A percentile compares a stretch with the other conserved stretches of the same genome.
Conservation (phyloP, 768 basidiomycete species). For the Calocybe indica region DNA sequence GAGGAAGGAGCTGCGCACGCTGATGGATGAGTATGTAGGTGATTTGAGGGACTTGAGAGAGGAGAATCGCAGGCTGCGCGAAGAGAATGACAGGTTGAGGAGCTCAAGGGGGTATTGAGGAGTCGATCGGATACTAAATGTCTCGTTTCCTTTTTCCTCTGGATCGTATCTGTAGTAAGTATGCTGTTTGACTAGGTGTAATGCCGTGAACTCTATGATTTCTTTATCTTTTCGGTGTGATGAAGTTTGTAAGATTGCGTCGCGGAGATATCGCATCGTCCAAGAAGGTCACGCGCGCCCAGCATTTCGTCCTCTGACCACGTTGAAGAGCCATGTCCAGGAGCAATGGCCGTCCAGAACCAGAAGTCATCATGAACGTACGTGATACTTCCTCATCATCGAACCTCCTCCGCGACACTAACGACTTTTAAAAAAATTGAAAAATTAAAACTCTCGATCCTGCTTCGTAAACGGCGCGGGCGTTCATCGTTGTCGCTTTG, state of each 20-base stretch:
- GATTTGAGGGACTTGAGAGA: conserved; percentile 56
- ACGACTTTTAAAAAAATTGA: neutral
- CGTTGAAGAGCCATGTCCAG: neutral
- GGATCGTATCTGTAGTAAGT: too few relatives aligned
- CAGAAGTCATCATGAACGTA: conserved; percentile 55
- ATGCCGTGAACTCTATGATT: too few relatives aligned
- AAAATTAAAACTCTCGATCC: neutral
- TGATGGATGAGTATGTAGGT: conserved; percentile 57
- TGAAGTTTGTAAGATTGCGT: too few relatives aligned
- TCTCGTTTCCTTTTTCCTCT: too few relatives aligned
- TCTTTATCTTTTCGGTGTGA: too few relatives aligned
- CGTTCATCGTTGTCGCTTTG: neutral
- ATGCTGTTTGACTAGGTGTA: too few relatives aligned
- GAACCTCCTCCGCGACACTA: neutral
- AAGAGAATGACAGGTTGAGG: conserved; percentile 62
- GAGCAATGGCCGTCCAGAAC: conserved; percentile 19
- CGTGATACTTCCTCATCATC: conserved; percentile 12
- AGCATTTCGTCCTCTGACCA: too few relatives aligned
- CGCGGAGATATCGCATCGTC: too few relatives aligned
- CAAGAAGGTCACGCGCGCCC: too few relatives aligned
- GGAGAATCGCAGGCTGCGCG: conserved; percentile 59
- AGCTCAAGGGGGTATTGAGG: conserved; percentile 10
- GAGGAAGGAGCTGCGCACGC: conserved; percentile 55
- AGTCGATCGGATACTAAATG: too few relatives aligned
- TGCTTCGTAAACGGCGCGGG: neutral